Percentiles rank a stretch among this genome's conserved stretches.
phyloP scores from a whole-genome alignment of 768 basidiomycete genomes.

The Basidioascus undulatus region DNA sequence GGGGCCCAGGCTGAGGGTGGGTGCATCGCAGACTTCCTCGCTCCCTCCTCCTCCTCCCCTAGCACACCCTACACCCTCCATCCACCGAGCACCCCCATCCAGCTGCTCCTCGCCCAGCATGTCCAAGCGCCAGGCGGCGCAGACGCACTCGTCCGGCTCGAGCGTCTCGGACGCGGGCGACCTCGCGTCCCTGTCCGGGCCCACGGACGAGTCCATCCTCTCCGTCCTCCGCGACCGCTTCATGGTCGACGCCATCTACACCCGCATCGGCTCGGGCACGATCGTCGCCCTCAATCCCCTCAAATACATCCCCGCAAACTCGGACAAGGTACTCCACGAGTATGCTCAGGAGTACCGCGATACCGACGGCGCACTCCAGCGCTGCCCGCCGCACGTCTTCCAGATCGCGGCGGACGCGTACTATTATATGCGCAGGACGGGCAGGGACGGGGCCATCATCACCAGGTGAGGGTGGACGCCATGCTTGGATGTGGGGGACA shows the following conservation, averaged over 20 bases:
- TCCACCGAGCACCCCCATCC: too few relatives aligned
- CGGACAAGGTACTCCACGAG: constrained; percentile 59
- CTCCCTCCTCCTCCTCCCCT: too few relatives aligned
- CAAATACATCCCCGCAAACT: constrained; percentile 62
- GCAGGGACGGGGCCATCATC: constrained; percentile 74
- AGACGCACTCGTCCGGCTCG: too few relatives aligned
- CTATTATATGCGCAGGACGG: constrained; percentile 84
- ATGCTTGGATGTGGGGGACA: too few relatives aligned
- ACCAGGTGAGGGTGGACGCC: constrained; percentile 36
- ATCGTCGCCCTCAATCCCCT: constrained; percentile 81
- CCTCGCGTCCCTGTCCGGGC: constrained; percentile 37
- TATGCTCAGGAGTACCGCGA: constrained; percentile 71
- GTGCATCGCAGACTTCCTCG: too few relatives aligned
- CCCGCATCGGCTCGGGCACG: constrained; percentile 39
- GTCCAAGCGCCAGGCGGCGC: too few relatives aligned
- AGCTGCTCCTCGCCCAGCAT: too few relatives aligned
- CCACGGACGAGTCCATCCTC: constrained; percentile 55
- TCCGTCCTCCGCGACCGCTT: constrained; percentile 67
- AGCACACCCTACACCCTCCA: too few relatives aligned
- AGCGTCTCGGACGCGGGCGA: constrained; percentile 26
- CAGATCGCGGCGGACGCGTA: constrained; percentile 75
- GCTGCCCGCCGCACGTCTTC: constrained; percentile 66
- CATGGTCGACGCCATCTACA: constrained; percentile 62
- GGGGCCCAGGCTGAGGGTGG: too few relatives aligned
- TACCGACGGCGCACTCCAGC: constrained; percentile 29